Conservation (phyloP, 75 land plant genomes). For the Selaginella tamariscina region DNA sequence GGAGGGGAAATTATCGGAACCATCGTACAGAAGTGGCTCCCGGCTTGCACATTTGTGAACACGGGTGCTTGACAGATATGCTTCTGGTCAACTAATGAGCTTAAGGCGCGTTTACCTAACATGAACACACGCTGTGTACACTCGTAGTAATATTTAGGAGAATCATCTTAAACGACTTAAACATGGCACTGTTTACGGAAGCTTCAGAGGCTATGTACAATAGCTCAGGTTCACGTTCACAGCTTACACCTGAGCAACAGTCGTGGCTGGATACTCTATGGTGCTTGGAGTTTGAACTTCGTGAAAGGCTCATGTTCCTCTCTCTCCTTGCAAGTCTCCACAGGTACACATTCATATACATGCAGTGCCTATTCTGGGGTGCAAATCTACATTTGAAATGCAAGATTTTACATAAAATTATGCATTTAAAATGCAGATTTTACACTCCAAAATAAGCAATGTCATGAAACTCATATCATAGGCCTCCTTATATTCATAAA, state of each 20-base stretch:
- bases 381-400: too few species aligned
- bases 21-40: not conserved
- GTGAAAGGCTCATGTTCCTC: conserved; percentile 14
- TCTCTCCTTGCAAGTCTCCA: conserved; percentile 13
- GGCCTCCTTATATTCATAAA: too few species aligned
- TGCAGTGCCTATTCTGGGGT: too few species aligned
- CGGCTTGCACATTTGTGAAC: not conserved
- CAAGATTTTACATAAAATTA: too few species aligned
- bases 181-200: not conserved
- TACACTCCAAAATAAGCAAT: too few species aligned
- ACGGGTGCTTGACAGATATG: not conserved
- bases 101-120: not conserved
- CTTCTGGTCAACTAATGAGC: not conserved
- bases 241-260: not conserved
- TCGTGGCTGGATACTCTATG: conserved; percentile 9
- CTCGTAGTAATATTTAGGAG: not conserved
- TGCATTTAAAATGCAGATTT: too few species aligned
- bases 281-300: conserved; percentile 23
- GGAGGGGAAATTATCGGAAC: not conserved
- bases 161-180: not conserved
- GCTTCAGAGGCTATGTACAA: not conserved
- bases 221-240: not conserved
- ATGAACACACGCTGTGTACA: not conserved
- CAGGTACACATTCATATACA: too few species aligned
- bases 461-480: too few species aligned